Base-by-base conservation (phyloP, 2,329 filamentous ascomycete genomes). In the Talaromyces sp. region DNA sequence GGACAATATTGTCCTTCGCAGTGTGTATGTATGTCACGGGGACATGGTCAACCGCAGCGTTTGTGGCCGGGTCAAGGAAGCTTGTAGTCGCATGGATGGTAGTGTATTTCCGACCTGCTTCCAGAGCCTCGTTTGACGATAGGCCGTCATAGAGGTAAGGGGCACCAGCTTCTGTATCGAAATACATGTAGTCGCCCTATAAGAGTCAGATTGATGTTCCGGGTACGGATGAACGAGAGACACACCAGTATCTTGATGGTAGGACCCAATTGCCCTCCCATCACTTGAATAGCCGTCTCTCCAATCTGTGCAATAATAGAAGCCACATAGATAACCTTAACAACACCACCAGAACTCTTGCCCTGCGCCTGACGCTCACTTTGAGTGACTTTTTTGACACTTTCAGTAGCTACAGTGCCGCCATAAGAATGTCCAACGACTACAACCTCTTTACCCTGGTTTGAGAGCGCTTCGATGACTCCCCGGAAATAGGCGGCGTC, bases 21-120 rank as follows among this genome's bases (percentile, higher is more conserved):
- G 71, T 73, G 57, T 76, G 52, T 6, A 79, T 70, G 63, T 72
- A 79, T 17, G 74, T 76, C 2, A 73, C 71, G 0, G 75, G 72
- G 1, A 77, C 67, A 47, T 77, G 67, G 62, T 73, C 73, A 67
- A 76, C 77, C 0, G 72, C 76, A 2, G 70, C 22, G 64, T 77
- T 71, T 4, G 73, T 75, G 27, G 78, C 52, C 47, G 67, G 64
- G 9, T 70, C 69, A 0, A 59, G 66, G 63, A 79, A 78, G 49
- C 71, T 73, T 17, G 67, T 54, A 9, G 68, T 66, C 1, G 73
- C 76, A 54, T 79, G 77, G 43, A 67, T 67, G 2, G 67, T 47
- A 35, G 72, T 37, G 33, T 56, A 71, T 11, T 65, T 67, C 25
- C 64, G 59, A 1, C 68, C 69, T 61, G 66, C 52, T 62, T 70